Base-by-base conservation (phyloP, 2,329 filamentous ascomycete species). In the Botrytis cinerea region DNA sequence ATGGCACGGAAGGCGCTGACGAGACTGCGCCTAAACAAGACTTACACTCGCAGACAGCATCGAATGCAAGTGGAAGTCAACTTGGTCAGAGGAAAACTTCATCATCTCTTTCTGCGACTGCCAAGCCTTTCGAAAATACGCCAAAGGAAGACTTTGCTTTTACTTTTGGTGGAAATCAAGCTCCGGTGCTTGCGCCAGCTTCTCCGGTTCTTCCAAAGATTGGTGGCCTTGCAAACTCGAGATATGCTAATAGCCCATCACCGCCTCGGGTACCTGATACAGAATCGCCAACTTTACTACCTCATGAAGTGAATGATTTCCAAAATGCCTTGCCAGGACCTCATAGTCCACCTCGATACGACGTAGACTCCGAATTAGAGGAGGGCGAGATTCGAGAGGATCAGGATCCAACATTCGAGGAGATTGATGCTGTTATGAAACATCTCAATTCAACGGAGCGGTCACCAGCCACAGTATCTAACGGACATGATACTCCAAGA, bases 351-450 rank as follows among this genome's bases (percentile, higher is more conserved):
- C 74, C 75, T 25, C 57, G 40, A 43, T 73, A 64, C 22, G 67
- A 64, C 14, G 64, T 64, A 8, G 75, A 77, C 46, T 73, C 68
- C 20, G 73, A 77, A 32, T 38, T 48, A 40, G 63, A 71, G 43
- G 70, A 71, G n/a, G 57, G 61, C 10, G 74, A 77, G 25, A n/a
- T 72, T 22, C 71, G 74, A 28, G 76, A 73, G 22, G 66, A 57
- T 18, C 38, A 48, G 20, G 77, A 79, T 60, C 77, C 75, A 10
- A 85, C 91, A 0, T 93, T 93, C 78, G 91, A 95, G 77, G 94
- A 98, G 80, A 95, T 98, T 79, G 95, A 98, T 84, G 93, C 92
- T 62, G 90, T 98, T 70, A 97, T 98, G 94, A 89, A 91, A 76
- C 92, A 96, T 74, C 87, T 98, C 78, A 91, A 94, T 78, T 88